phyloP scores from a whole-genome alignment of 2,329 filamentous ascomycete genomes.

The Xylariaceae sp. region DNA sequence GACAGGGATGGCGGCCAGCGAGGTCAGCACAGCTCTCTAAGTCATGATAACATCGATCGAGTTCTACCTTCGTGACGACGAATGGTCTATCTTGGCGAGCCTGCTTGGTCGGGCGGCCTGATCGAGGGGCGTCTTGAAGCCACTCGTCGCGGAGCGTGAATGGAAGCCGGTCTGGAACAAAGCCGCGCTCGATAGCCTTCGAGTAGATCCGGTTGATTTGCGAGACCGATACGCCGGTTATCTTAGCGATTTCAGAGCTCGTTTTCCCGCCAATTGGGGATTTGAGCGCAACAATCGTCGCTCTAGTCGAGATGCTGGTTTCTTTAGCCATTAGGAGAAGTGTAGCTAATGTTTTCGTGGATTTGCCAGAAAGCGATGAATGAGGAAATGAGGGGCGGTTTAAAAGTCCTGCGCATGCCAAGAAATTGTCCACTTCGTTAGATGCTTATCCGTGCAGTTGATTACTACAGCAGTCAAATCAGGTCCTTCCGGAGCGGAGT shows the following conservation, averaged over 20 bases:
- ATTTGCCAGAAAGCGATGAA: neutral
- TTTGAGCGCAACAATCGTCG: neutral
- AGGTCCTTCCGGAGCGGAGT: no score
- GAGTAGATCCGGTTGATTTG: slow-evolving; percentile 1
- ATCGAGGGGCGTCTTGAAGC: neutral
- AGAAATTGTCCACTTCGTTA: neutral
- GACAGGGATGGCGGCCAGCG: neutral
- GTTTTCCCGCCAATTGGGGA: neutral
- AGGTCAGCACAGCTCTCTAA: neutral
- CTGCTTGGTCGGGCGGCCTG: neutral
- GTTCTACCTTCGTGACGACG: neutral
- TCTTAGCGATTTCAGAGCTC: neutral
- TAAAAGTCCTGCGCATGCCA: neutral
- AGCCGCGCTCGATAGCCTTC: neutral
- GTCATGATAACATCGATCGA: no score
- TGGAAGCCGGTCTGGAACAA: neutral
- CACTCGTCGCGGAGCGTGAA: neutral
- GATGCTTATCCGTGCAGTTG: neutral
- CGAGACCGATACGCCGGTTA: neutral
- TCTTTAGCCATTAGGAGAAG: neutral
- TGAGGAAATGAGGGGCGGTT: neutral
- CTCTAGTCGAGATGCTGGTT: neutral
- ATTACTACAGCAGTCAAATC: no score
- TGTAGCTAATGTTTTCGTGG: neutral
- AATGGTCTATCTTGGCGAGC: neutral